Conservation (phyloP, 1,139 yeast genomes). For the Candida labiduridarum region DNA sequence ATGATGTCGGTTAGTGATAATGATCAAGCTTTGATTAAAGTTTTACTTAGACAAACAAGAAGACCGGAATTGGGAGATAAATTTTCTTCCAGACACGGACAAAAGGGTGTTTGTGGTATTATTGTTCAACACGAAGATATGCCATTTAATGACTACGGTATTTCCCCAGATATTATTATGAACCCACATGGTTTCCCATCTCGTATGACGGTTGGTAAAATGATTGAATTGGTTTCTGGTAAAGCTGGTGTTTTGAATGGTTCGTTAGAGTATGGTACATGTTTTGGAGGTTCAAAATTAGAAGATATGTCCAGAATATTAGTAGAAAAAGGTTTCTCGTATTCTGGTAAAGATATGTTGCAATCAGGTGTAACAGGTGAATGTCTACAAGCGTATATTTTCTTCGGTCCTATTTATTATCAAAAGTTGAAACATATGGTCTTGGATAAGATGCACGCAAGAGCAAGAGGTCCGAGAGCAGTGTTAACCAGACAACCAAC, state of each 20-base stretch:
- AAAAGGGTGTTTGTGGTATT: conserved; percentile 98
- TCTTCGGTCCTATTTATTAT: conserved; percentile 97
- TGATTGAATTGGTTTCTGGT: conserved; percentile 95
- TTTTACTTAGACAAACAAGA: conserved; percentile 89
- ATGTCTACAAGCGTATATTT: conserved; percentile 93
- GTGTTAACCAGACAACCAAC: conserved; percentile 98
- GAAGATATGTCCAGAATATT: conserved; percentile 95
- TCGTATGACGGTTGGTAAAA: conserved; percentile 99
- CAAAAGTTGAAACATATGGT: conserved; percentile 99
- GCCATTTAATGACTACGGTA: conserved; percentile 91
- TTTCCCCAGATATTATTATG: conserved; percentile 94
- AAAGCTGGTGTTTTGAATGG: conserved; percentile 98
- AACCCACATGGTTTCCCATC: conserved; percentile 99
- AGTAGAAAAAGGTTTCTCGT: conserved; percentile 88
- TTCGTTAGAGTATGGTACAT: conserved; percentile 90
- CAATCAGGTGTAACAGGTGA: conserved; percentile 99
- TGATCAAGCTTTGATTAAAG: conserved; percentile 93
- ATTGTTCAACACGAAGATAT: conserved; percentile 95
- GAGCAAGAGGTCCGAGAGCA: conserved; percentile 99
- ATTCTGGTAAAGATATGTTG: conserved; percentile 96
- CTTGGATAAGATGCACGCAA: conserved; percentile 97
- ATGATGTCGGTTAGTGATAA: conserved; percentile 96
- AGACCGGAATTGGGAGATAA: conserved; percentile 98
- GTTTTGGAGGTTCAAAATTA: conserved; percentile 95
- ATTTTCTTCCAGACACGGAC: conserved; percentile 96